A percentile compares a stretch with the other conserved stretches of the same genome.
Conservation (phyloP, 2,329 filamentous ascomycete genomes). For the Botryosphaeria dothidea region DNA sequence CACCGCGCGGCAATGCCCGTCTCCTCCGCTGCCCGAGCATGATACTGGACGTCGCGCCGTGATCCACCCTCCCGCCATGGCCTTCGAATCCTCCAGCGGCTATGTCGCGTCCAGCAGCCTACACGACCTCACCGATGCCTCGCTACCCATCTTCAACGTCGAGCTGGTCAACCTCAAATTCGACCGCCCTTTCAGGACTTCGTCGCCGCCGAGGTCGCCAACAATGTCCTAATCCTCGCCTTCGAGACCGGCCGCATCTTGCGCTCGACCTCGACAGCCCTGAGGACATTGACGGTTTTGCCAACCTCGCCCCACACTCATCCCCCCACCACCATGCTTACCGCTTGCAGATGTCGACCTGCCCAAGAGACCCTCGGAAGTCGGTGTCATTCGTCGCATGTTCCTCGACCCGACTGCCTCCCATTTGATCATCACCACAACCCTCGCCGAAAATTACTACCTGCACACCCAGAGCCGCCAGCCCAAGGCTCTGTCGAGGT, state of each 20-base stretch:
- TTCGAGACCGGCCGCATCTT: slow-evolving; percentile 90
- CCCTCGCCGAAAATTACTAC: slow-evolving; percentile 94
- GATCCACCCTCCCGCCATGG: slow-evolving; percentile 52
- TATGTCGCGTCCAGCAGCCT: slow-evolving; percentile 68
- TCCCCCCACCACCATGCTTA: background rate
- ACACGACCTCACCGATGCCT: slow-evolving; percentile 59
- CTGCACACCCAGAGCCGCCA: slow-evolving; percentile 92
- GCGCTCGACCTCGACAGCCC: slow-evolving; percentile 87
- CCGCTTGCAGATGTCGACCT: slow-evolving; percentile 80
- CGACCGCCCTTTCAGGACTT: slow-evolving; percentile 92
- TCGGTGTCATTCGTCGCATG: slow-evolving; percentile 90
- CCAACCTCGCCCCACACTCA: background rate
- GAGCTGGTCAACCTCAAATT: slow-evolving; percentile 92
- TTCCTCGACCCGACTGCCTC: slow-evolving; percentile 97
- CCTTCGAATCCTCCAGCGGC: slow-evolving; percentile 69
- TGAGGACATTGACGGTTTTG: slow-evolving; percentile 79
- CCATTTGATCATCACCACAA: slow-evolving; percentile 88
- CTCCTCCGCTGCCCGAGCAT: background rate
- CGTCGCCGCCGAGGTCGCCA: slow-evolving; percentile 92
- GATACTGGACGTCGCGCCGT: background rate
- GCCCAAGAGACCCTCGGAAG: slow-evolving; percentile 86
- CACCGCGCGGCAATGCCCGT: background rate
- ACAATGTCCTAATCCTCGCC: slow-evolving; percentile 92
- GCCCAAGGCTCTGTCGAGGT: slow-evolving; percentile 75
- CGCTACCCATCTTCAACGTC: slow-evolving; percentile 90